Evolutionary conservation across 2,329 filamentous ascomycete species (phyloP), one percentile per base, ranked within the genome.

Genomic region (Purpureocillium takamizusanense): DNA sequence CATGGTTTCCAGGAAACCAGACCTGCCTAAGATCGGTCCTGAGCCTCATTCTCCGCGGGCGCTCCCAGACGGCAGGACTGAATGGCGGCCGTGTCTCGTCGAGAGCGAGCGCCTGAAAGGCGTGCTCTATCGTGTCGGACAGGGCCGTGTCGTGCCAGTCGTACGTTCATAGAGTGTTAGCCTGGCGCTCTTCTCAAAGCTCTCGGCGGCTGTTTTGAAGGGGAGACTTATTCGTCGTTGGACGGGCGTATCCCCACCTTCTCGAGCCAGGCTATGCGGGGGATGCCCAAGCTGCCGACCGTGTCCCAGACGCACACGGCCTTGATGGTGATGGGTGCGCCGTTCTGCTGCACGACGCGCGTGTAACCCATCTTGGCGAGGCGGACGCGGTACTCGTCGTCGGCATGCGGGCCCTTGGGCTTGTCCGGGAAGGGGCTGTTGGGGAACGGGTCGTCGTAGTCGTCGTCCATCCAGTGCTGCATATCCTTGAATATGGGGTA

Each of bases 1-100:
- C 76, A 52, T 88, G 83, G 36, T 73, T 76, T 7, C 83, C 83
- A 0, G 83, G 78, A 50, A 88, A 87, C 78, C 78, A 81, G 11
- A 71, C 67, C 44, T 72, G 69, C 21, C 67, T 60, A 33, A 72
- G 56, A 42, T 72, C 61, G 2, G 66, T 68, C 16, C 53, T 59
- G 12, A 56, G 49, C 28, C 53, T 56, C 23, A 64, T 60, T 18
- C 57, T 52, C 0, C 56, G 55, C 8, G 57, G 54, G 15, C 66
- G 59, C 46, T 74, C 69, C 74, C 71, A 78, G 2, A 78, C 54
- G 2, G 74, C 70, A 11, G 74, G 72, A n/a, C 56, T 59, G 42
- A 78, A 79, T 0, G 72, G 66, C 1, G 65, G 54, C 8, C 74
- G 66, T 15, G 64, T 67, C 53, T 79, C 75, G 41, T 78, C 74